Evolutionary conservation across 2,329 filamentous ascomycete species (phyloP), one percentile per base, ranked within the genome.

Genomic region (Didymella exigua): DNA sequence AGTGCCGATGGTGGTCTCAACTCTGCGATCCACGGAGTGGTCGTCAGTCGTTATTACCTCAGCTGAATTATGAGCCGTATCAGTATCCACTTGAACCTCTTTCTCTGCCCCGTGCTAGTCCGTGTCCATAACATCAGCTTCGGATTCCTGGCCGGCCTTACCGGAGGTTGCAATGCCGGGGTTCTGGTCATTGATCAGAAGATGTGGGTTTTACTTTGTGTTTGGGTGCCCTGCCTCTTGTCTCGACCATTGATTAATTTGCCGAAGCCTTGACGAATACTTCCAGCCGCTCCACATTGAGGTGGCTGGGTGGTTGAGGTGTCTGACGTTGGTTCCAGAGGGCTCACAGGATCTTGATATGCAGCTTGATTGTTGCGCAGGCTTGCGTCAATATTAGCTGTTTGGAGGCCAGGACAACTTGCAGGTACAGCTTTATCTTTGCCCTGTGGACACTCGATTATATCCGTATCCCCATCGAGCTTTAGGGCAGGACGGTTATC

Each of bases 71-170:
- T 23, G 31, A 38, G 44, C 33, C 31, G 19, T 44, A 10, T 49
- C 19, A 40, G 21, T 31, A 33, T 38, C 44, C 44, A 38, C 44
- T 38, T 44, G 31, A 44, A 44, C 38, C 51, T 54, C 38, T 13
- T 18, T 10, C 40, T 10, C 34, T 44, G 51, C 31, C 45, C 19
- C 26, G 38, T 27, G 44, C 44, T 31, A 38, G 43, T 49, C 26
- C 14, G 38, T 44, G 44, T 33, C 44, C 44, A 24, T 38, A n/a
- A 29, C 33, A 19, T 19, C 18, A 19, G 23, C 21, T 24, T 37
- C 30, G 19, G 26, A 31, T 18, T 44, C 11, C 16, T 11, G 0
- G 11, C 19, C 31, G 26, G 31, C 21, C 21, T 44, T 30, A n/a
- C 19, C 41, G 9, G 23, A 23, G 30, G n/a, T 10, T 37, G 19